A percentile compares a stretch with the other conserved stretches of the same genome.
Evolutionary conservation across 352 stramenopile species (phyloP).

Genomic region (Pythium rishiriense): DNA sequence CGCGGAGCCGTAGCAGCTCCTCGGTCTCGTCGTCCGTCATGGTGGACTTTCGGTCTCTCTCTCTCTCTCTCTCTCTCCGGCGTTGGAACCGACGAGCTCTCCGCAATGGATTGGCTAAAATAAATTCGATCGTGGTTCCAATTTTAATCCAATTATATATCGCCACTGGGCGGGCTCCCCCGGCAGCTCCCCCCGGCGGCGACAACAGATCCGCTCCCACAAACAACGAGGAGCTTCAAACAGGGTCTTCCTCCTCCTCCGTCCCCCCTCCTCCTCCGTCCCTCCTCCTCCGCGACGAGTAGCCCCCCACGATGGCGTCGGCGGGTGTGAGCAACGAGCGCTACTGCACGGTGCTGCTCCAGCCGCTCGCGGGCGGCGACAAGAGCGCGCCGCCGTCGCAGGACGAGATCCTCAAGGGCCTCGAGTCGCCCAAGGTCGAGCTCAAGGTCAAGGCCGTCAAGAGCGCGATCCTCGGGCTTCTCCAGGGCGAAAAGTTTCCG

Average conservation of each 20-base stretch:
- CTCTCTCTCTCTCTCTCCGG: constrained; percentile 11
- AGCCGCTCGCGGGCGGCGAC: constrained; percentile 50
- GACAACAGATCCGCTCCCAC: neutral
- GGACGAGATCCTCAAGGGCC: constrained; percentile 97
- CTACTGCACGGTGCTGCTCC: constrained; percentile 85
- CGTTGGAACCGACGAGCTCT: too few relatives aligned
- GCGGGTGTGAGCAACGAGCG: constrained; percentile 80
- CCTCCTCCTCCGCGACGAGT: neutral
- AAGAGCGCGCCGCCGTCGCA: constrained; percentile 78
- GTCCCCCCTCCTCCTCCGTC: neutral
- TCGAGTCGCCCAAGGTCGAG: constrained; percentile 94
- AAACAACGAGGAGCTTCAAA: neutral
- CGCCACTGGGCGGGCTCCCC: constrained; percentile 15
- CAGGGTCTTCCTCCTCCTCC: too few relatives aligned
- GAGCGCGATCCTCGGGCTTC: constrained; percentile 96
- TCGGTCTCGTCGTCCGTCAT: constrained; percentile 55
- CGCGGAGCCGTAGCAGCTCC: constrained; percentile 59
- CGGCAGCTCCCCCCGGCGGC: neutral
- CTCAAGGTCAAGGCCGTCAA: constrained; percentile 99
- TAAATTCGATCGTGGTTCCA: neutral
- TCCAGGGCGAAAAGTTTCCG: constrained; percentile 98
- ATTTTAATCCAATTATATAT: constrained; percentile 14
- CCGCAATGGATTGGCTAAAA: too few relatives aligned
- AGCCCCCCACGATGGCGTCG: constrained; percentile 23
- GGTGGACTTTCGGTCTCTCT: neutral